Percentiles rank a stretch among this genome's conserved stretches.
These are phyloP conservation scores for Pleurotus sapidus DNA, from an alignment of 768 basidiomycete species.

Conservation along the genomic window DNA sequence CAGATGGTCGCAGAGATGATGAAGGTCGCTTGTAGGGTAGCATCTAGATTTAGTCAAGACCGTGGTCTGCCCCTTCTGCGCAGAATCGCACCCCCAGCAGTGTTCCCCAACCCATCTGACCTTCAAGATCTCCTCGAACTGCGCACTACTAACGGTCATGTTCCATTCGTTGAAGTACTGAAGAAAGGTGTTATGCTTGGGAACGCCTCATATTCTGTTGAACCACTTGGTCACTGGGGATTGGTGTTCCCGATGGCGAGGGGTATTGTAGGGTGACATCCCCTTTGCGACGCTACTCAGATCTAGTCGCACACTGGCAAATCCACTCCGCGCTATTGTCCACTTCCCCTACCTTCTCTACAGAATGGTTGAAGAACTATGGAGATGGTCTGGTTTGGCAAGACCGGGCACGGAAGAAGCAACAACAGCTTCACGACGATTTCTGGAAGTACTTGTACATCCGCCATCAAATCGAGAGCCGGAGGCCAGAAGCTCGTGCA, in stretches of 20 bases:
- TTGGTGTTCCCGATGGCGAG: slow-evolving; percentile 70
- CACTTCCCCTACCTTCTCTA: slow-evolving; percentile 39
- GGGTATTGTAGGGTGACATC: slow-evolving; percentile 87
- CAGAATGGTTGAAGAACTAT: slow-evolving; percentile 42
- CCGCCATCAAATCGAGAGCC: slow-evolving; percentile 32
- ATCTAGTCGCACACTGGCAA: slow-evolving; percentile 90
- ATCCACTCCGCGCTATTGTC: slow-evolving; percentile 73
- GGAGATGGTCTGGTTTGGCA: slow-evolving; percentile 30
- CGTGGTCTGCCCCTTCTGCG: slow-evolving; percentile 62
- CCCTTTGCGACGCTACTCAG: slow-evolving; percentile 81
- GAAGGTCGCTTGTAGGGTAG: slow-evolving; percentile 74
- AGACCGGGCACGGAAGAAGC: slow-evolving; percentile 31
- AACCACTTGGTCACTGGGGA: slow-evolving; percentile 61
- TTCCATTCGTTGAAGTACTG: slow-evolving; percentile 35
- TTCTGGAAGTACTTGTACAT: slow-evolving; percentile 37
- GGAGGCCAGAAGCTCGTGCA: slow-evolving; percentile 11
- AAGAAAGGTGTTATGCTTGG: slow-evolving; percentile 29
- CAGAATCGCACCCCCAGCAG: slow-evolving; percentile 37
- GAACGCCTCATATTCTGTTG: slow-evolving; percentile 41
- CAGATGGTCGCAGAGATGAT: slow-evolving; percentile 74
- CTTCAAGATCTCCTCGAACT: slow-evolving; percentile 43
- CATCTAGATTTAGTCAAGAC: slow-evolving; percentile 68
- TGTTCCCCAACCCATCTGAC: slow-evolving; percentile 18
- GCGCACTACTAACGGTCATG: slow-evolving; percentile 44
- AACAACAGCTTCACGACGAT: slow-evolving; percentile 24